Base-by-base conservation (phyloP, 2,329 filamentous ascomycete species). In the Trichoderma oligosporum region DNA sequence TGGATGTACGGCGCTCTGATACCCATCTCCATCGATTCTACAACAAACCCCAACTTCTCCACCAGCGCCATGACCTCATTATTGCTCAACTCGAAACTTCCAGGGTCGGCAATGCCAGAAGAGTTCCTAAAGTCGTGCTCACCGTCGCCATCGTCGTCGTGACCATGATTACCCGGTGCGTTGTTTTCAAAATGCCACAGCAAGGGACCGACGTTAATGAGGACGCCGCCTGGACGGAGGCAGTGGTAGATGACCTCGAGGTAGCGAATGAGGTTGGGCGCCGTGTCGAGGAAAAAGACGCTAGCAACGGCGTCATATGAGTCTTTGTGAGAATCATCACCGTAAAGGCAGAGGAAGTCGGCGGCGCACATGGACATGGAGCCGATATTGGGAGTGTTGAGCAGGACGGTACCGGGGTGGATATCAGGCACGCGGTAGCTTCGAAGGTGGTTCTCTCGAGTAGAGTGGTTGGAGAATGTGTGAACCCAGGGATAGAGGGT, bases 261-360 rank as follows among this genome's bases (percentile, higher is more conserved):
- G 68, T 99, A 99, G 2, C 88, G 83, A 54, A 97, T 87, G 29
- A 97, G 71, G 69, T 99, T 97, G 1, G 93, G 92, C 2, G 94
- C 94, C 1, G 94, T 99, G 70, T 99, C 95, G 58, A 99, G 87
- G 76, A 99, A 99, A 75, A 97, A 99, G 9, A 96, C 89, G 2
- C 88, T 90, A 0, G 89, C 85, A 2, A 97, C 90, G 1, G 87
- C 91, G 66, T 97, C 86, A 70, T 91, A 97, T 0, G 71, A 66
- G 0, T 79, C 79, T 7, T 74, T 71, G 64, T 89, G 82, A 0
- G 82, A 80, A 1, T 81, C 76, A 58, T 86, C 79, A 24, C 79
- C 81, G 70, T 99, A 99, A 1, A 92, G 73, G n/a, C 91, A 87
- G 57, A 95, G 82, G 67, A 99, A 99, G 70, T 99, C 94, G 3